phyloP scores from a whole-genome alignment of 1,284 basidiomycete species.

The Pseudozyma flocculosa region DNA sequence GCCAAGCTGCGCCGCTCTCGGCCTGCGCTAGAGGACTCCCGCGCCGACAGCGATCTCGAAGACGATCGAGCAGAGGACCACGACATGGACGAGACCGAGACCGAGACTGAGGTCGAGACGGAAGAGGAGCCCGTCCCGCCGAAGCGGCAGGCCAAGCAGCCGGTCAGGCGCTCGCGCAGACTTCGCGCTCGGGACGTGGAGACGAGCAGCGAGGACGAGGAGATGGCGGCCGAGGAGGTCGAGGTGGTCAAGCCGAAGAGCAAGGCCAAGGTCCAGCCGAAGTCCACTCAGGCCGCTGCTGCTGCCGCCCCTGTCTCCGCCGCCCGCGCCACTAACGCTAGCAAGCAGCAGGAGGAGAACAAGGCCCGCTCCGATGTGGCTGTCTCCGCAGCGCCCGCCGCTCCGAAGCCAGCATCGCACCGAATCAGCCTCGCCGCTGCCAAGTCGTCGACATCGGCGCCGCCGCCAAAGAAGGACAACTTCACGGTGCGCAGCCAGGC shows the following conservation, averaged over 20 bases:
- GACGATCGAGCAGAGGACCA: constrained; percentile 11
- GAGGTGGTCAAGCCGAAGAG: background rate
- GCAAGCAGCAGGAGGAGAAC: constrained; percentile 24
- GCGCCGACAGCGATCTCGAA: constrained; percentile 1
- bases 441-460: constrained; percentile 3
- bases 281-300: no score
- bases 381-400: constrained; percentile 7
- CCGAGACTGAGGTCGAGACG: constrained; percentile 14
- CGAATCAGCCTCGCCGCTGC: constrained; percentile 24
- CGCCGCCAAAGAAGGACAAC: constrained; percentile 28
- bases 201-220: constrained; percentile 8
- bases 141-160: background rate
- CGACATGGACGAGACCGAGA: constrained; percentile 13
- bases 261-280: background rate
- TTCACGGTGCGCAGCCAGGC: constrained; percentile 32
- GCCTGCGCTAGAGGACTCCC: no score
- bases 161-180: background rate
- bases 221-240: constrained; percentile 5
- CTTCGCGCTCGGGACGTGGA: background rate
- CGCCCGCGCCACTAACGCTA: no score
- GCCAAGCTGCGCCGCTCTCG: constrained; percentile 14
- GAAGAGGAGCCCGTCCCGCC: background rate
- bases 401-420: constrained; percentile 27
- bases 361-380: no score
- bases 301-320: no score